A percentile compares a stretch with the other conserved stretches of the same genome.
phyloP scores from a whole-genome alignment of 2,329 filamentous ascomycete genomes.

The Triangularia setosa region DNA sequence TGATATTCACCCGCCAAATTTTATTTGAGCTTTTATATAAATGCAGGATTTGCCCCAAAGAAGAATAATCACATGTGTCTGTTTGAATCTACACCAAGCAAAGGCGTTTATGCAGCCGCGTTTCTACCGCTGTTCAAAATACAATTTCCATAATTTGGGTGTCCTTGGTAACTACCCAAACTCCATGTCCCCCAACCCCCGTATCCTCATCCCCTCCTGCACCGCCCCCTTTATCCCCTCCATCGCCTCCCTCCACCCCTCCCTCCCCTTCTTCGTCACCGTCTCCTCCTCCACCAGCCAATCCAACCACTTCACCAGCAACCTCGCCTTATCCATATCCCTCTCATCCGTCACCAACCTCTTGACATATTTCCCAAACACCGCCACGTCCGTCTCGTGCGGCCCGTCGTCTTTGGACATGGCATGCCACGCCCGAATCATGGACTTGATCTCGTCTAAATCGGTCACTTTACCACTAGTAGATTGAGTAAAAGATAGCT shows the following conservation, averaged over 20 bases:
- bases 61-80: no score
- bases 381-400: conserved; percentile 70
- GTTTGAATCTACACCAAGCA: no score
- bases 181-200: conserved; percentile 55
- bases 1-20: no score
- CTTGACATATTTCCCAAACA: conserved; percentile 68
- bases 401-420: conserved; percentile 72
- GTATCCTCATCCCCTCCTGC: conserved; percentile 50
- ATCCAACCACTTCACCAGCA: conserved; percentile 72
- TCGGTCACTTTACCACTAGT: conserved; percentile 36
- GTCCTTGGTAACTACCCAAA: conserved; percentile 29
- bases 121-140: neutral
- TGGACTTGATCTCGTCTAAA: conserved; percentile 62
- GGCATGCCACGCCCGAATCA: conserved; percentile 71
- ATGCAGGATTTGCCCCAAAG: no score
- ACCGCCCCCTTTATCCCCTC: conserved; percentile 45
- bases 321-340: conserved; percentile 84
- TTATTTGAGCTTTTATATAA: no score
- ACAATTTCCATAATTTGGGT: neutral
- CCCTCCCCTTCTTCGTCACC: conserved; percentile 29
- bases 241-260: conserved; percentile 46
- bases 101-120: no score
- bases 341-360: conserved; percentile 71
- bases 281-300: conserved; percentile 51
- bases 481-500: conserved; percentile 42